Evolutionary conservation across 2,329 filamentous ascomycete species (phyloP).

Genomic region (Microcyclospora pomicola): DNA sequence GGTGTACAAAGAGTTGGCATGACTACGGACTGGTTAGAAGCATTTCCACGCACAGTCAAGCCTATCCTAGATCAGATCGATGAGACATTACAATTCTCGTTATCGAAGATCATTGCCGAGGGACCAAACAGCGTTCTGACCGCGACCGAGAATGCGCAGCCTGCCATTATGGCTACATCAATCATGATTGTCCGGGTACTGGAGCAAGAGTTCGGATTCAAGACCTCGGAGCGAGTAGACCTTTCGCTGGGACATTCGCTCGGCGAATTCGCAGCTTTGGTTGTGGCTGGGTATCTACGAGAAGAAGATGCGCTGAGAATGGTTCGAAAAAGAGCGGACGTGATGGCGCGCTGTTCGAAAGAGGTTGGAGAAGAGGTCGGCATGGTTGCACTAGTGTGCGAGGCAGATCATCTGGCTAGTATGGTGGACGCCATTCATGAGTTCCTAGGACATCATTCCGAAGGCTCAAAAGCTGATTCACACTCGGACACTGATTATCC

Average conservation of each 20-base stretch:
- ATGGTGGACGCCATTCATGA: slow-evolving; percentile 63
- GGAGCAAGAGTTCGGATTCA: slow-evolving; percentile 72
- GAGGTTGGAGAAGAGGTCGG: slow-evolving; percentile 63
- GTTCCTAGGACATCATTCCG: slow-evolving; percentile 56
- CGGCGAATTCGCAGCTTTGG: slow-evolving; percentile 83
- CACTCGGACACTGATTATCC: slow-evolving; percentile 45
- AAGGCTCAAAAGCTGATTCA: slow-evolving; percentile 55
- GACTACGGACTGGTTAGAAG: slow-evolving; percentile 61
- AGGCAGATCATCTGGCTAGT: slow-evolving; percentile 57
- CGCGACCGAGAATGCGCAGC: slow-evolving; percentile 75
- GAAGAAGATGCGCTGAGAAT: slow-evolving; percentile 67
- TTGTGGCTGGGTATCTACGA: slow-evolving; percentile 65
- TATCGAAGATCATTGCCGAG: slow-evolving; percentile 64
- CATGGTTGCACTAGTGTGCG: slow-evolving; percentile 87
- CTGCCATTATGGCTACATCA: slow-evolving; percentile 90
- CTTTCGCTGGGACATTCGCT: slow-evolving; percentile 81
- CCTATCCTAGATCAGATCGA: slow-evolving; percentile 81
- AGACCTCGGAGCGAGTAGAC: slow-evolving; percentile 55
- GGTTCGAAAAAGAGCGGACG: slow-evolving; percentile 63
- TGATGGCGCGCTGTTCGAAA: slow-evolving; percentile 66
- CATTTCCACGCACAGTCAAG: slow-evolving; percentile 64
- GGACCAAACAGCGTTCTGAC: slow-evolving; percentile 68
- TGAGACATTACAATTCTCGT: slow-evolving; percentile 54
- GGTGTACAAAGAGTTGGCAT: slow-evolving; percentile 25
- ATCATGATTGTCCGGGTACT: slow-evolving; percentile 79